Evolutionary conservation across 2,329 filamentous ascomycete species (phyloP), one percentile per base, ranked within the genome.

Genomic region (Ophiostoma perfectum): DNA sequence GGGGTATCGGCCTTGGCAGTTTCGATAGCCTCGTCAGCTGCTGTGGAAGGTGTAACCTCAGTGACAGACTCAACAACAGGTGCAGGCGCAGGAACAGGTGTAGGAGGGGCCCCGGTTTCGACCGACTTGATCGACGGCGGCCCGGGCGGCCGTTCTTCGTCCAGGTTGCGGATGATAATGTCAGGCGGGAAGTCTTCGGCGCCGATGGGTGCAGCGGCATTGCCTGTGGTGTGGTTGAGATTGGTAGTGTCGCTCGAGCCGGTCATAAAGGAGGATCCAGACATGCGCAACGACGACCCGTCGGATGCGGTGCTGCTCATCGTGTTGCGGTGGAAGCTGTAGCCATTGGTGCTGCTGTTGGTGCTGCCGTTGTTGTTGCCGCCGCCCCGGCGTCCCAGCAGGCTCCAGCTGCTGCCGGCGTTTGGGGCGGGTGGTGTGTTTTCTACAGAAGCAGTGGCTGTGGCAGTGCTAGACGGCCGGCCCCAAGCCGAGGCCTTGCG

Each of bases 401-500:
- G 63, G 41, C 72, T 69, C 47, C 70, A 70, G 38, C 63, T 65
- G 27, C 67, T 42, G 62, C 63, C 66, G 62, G 58, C 63, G 14
- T 64, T 63, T 38, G 52, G n/a, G n/a, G 55, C 38, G 9, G 18
- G 27, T 18, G 65, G 11, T 55, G 55, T 39, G 52, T 49, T 64
- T 39, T 44, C 42, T 49, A 42, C 52, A 45, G 14, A 52, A 45
- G 66, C n/a, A n/a, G 27, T 41, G 39, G 67, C 67, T 44, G 39
- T 47, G 18, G 63, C 65, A 62, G 41, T 44, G 0, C 55, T 66
- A 1, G 71, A 65, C 49, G 72, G 73, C 16, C 78, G 74, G 44
- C 76, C 76, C 78, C 72, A 74, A 36, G 78, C 82, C 75, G 81
- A 80, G n/a, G 77, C 80, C 74, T 89, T 90, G 71, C 89, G 83